These are phyloP conservation scores for Pseudotulostoma volvatum DNA, from an alignment of 495 filamentous ascomycete genomes.

Conservation along the genomic window DNA sequence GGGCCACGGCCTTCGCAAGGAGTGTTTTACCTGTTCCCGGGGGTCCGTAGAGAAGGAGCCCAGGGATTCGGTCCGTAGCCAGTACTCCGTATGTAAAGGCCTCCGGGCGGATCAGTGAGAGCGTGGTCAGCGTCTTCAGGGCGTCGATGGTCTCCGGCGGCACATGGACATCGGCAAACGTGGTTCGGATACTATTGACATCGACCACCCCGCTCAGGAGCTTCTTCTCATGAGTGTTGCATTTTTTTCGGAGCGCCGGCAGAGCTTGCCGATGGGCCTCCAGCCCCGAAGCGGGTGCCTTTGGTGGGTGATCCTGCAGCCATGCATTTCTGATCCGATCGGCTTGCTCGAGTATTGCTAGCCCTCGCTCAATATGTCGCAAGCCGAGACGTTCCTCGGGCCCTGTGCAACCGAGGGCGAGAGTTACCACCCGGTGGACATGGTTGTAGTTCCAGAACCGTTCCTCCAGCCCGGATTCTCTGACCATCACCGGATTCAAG, in stretches of 20 bases:
- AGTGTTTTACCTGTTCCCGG: conserved; percentile 94
- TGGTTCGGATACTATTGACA: conserved; percentile 63
- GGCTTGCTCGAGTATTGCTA: conserved; percentile 21
- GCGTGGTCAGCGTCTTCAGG: conserved; percentile 71
- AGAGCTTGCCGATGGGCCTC: conserved; percentile 9
- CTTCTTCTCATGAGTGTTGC: conserved; percentile 64
- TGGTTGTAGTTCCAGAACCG: conserved; percentile 42
- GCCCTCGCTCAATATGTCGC: conserved; percentile 22
- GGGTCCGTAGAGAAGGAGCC: conserved; percentile 81
- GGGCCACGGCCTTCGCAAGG: conserved; percentile 88
- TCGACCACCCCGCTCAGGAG: conserved; percentile 69
- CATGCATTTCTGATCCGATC: conserved; percentile 20
- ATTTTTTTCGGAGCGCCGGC: conserved; percentile 32
- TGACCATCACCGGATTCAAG: conserved; percentile 18
- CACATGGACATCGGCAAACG: conserved; percentile 71
- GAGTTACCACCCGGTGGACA: conserved; percentile 44
- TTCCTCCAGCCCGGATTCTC: conserved; percentile 31
- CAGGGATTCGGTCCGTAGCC: conserved; percentile 77
- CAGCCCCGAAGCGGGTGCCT: conserved; percentile 7
- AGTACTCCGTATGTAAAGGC: conserved; percentile 94
- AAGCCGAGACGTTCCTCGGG: conserved; percentile 21
- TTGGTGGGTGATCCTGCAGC: conserved; percentile 21
- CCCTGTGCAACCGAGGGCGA: conserved; percentile 40
- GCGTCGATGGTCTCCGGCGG: conserved; percentile 72
- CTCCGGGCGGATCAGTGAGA: conserved; percentile 78